Base-by-base conservation (phyloP, 176 grass and related monocot species). In the Leersia perrieri region DNA sequence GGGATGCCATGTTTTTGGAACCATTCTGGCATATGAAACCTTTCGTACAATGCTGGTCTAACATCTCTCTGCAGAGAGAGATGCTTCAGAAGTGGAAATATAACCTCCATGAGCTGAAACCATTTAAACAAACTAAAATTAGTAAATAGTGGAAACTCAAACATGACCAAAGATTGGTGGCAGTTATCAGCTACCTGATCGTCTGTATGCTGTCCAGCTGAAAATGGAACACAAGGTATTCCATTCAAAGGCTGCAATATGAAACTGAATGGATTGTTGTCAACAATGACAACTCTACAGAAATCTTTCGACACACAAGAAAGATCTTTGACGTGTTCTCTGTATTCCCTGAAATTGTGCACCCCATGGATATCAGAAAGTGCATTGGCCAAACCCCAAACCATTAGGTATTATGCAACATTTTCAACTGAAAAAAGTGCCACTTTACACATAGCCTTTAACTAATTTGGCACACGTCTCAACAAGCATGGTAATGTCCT, bases 21-120 rank as follows among this genome's bases (percentile, higher is more conserved):
- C 97, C 97, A 99, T 88, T 99, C 93, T 33, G 97, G 93, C 97
- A 99, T 99, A 71, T 88, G 97, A 92, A 96, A 99, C 84, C 89
- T 94, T 88, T 99, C 93, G 25, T 96, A 82, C 68, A 99, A 74
- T 34, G 83, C 75, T 80, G 84, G 91, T 60, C 97, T 96, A 16
- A 99, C 93, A 80, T 99, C 97, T 55, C 92, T 89, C 76, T 99
- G 87, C 3, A 87, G 73, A 26, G 97, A 85, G 76, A 99, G 84
- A 49, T 91, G 87, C 89, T 94, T 91, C 31, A 99, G 88, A 79
- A 99, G 91, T 51, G 97, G 97, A 89, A 92, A 90, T 76, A 96
- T 88, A 62, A 99, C 89, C n/a, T 53, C 89, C 87, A 96, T 87
- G 33, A 99, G 93, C 97, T 99, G 85, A 86, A 82, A 96, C 86